Evolutionary conservation across 2,329 filamentous ascomycete species (phyloP).

Genomic region (Pseudocercospora vitis): DNA sequence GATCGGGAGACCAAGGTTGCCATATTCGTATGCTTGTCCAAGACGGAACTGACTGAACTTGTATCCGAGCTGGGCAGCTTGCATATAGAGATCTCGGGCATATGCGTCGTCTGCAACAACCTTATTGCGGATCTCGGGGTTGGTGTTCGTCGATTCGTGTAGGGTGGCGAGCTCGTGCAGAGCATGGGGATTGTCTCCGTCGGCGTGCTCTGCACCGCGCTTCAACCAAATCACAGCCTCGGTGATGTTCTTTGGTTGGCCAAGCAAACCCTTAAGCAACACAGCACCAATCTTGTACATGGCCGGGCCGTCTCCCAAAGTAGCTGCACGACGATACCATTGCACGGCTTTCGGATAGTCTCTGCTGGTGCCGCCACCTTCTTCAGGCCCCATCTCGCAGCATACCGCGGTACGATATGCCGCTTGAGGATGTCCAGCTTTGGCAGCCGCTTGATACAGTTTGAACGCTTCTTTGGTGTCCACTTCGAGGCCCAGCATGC

Average conservation of each 20-base stretch:
- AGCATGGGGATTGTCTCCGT: conserved; percentile 88
- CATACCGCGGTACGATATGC: conserved; percentile 96
- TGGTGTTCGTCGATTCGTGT: conserved; percentile 63
- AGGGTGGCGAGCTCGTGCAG: conserved; percentile 78
- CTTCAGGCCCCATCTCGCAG: conserved; percentile 92
- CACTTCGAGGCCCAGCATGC: conserved; percentile 71
- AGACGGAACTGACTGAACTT: conserved; percentile 92
- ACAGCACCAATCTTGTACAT: conserved; percentile 99
- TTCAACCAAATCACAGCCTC: conserved; percentile 93
- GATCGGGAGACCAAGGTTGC: conserved; percentile 75
- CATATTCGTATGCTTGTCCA: conserved; percentile 87
- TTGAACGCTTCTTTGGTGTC: conserved; percentile 92
- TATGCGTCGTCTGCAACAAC: conserved; percentile 81
- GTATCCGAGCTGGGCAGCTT: conserved; percentile 86
- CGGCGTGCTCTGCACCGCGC: conserved; percentile 82
- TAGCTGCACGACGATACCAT: conserved; percentile 94
- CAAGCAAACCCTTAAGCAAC: conserved; percentile 86
- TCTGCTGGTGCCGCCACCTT: conserved; percentile 86
- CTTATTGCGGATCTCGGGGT: conserved; percentile 58
- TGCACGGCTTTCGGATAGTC: conserved; percentile 94
- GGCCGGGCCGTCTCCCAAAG: conserved; percentile 83
- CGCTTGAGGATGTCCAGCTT: conserved; percentile 78
- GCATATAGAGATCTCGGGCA: conserved; percentile 75
- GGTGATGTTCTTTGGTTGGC: conserved; percentile 75
- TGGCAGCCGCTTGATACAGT: conserved; percentile 90